Percentiles rank a stretch among this genome's conserved stretches.
These are phyloP conservation scores for Hygrocybe punicea DNA, from an alignment of 768 basidiomycete genomes.

Conservation along the genomic window DNA sequence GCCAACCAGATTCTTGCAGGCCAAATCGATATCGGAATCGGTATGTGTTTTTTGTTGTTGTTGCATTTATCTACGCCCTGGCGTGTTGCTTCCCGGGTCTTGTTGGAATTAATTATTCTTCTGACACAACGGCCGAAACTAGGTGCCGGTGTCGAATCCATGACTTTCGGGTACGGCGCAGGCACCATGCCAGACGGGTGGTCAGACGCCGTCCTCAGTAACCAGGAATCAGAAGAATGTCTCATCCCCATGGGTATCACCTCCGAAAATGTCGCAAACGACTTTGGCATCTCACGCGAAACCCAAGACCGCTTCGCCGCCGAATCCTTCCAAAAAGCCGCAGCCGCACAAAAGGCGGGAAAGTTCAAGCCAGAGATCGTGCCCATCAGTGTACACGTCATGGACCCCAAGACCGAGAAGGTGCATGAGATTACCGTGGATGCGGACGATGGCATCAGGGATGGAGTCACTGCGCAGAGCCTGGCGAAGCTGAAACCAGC, in stretches of 20 bases:
- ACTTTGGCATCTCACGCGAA: constrained; percentile 69
- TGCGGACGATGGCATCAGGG: constrained; percentile 80
- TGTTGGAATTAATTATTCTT: not conserved
- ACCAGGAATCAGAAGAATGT: constrained; percentile 74
- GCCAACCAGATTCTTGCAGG: constrained; percentile 75
- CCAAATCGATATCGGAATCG: constrained; percentile 88
- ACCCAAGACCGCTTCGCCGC: constrained; percentile 86
- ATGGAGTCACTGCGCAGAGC: constrained; percentile 76
- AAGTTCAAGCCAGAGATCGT: constrained; percentile 83
- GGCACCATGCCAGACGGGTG: constrained; percentile 52
- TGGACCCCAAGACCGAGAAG: constrained; percentile 73
- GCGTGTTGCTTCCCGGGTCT: not conserved
- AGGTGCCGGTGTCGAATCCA: constrained; percentile 88
- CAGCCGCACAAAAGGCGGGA: constrained; percentile 73
- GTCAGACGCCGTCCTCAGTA: constrained; percentile 62
- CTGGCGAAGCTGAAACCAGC: constrained; percentile 83
- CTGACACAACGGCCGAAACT: not conserved
- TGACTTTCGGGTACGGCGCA: constrained; percentile 75
- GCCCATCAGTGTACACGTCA: constrained; percentile 66
- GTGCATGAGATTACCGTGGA: constrained; percentile 67
- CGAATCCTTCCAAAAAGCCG: constrained; percentile 79
- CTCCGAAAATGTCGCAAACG: constrained; percentile 85
- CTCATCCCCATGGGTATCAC: constrained; percentile 90
- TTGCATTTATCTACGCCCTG: not conserved
- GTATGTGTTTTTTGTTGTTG: constrained; percentile 38